Evolutionary conservation across 2,329 filamentous ascomycete species (phyloP).

Genomic region (Shiraia sp.): DNA sequence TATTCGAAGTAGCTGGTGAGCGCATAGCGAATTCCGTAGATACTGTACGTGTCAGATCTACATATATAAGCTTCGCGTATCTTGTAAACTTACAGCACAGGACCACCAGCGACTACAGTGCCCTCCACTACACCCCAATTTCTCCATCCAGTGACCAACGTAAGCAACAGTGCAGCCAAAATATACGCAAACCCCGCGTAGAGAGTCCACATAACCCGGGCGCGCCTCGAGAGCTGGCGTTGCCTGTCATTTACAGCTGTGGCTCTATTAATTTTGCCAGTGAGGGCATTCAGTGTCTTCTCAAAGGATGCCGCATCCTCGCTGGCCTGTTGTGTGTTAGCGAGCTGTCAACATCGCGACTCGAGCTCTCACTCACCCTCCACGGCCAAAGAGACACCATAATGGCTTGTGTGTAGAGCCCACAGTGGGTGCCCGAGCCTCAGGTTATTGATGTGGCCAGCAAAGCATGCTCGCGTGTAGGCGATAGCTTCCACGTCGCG

Average conservation of each 20-base stretch:
- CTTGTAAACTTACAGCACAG: conserved; percentile 65
- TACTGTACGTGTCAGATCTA: conserved; percentile 57
- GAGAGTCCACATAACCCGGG: conserved; percentile 84
- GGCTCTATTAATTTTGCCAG: conserved; percentile 77
- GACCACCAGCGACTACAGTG: conserved; percentile 75
- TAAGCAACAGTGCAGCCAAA: conserved; percentile 78
- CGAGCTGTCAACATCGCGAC: neutral
- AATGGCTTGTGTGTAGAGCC: conserved; percentile 27
- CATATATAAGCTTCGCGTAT: neutral
- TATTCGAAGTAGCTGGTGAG: conserved; percentile 78
- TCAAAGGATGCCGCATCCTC: conserved; percentile 91
- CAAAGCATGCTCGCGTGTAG: conserved; percentile 31
- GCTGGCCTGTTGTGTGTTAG: conserved; percentile 61
- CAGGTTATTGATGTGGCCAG: conserved; percentile 23
- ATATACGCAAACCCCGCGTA: conserved; percentile 92
- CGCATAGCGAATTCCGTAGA: conserved; percentile 71
- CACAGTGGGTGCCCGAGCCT: conserved; percentile 25
- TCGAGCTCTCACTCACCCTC: conserved; percentile 15
- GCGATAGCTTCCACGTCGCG: conserved; percentile 11
- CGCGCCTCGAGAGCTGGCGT: conserved; percentile 72
- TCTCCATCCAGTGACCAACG: conserved; percentile 81
- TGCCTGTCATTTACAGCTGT: conserved; percentile 74
- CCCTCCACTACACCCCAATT: conserved; percentile 79
- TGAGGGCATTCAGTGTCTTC: conserved; percentile 81
- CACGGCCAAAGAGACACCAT: conserved; percentile 89